phyloP scores from a whole-genome alignment of 257 asterid species.

The Cynanchum wilfordii region DNA sequence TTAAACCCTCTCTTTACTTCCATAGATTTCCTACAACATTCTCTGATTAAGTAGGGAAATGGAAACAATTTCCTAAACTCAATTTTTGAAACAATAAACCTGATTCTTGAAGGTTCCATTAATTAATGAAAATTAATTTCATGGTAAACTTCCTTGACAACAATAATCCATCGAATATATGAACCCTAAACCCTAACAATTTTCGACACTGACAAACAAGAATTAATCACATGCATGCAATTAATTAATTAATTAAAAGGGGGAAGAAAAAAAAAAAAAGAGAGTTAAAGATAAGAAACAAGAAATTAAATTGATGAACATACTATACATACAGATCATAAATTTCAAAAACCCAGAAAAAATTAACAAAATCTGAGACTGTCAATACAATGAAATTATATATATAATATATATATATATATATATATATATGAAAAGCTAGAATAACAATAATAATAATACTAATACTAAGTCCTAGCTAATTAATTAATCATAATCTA shows the following conservation, averaged over 20 bases:
- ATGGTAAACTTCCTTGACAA: not conserved
- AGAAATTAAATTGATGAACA: not conserved
- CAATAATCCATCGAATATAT: not conserved
- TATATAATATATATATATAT: too few species aligned
- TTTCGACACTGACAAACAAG: not conserved
- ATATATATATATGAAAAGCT: too few species aligned
- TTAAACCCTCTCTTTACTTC: not conserved
- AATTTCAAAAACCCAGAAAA: not conserved
- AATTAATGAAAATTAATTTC: not conserved
- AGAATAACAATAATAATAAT: not conserved
- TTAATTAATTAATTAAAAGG: not conserved
- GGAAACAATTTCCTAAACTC: not conserved
- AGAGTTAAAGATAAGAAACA: not conserved
- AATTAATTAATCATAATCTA: constrained; percentile 7
- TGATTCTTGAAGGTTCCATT: not conserved
- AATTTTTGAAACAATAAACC: constrained; percentile 5
- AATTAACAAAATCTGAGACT: constrained; percentile 1
- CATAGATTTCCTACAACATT: not conserved
- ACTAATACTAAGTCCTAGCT: not conserved
- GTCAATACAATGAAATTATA: constrained; percentile 1
- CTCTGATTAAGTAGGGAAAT: not conserved
- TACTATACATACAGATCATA: constrained; percentile 5
- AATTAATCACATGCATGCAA: constrained; percentile 20
- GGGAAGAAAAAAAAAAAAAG: too few species aligned
- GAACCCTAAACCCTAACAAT: constrained; percentile 53